Evolutionary conservation across 2,329 filamentous ascomycete genomes (phyloP).

Genomic region (Camillea tinctor): DNA sequence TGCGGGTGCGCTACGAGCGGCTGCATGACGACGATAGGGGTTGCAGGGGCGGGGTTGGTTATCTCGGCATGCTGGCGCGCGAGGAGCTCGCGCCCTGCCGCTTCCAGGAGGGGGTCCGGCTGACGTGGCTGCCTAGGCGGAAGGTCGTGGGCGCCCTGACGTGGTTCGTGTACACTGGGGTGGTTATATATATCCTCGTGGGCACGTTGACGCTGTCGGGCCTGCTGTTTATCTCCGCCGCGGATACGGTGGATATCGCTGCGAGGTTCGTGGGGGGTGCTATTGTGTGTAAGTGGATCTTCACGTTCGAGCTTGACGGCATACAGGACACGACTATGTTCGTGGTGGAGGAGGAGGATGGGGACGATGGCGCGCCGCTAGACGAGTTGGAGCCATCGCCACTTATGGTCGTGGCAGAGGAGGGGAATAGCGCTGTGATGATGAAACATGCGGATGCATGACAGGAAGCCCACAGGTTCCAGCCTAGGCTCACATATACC

Average conservation of each 20-base stretch:
- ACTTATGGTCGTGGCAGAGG: neutral
- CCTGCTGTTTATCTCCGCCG: neutral
- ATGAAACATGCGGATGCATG: too few species aligned
- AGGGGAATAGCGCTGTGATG: neutral
- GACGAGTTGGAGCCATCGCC: neutral
- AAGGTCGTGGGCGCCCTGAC: neutral
- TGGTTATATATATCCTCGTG: neutral
- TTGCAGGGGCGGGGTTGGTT: neutral
- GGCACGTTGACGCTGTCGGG: neutral
- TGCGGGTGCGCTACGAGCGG: neutral
- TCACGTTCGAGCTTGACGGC: neutral
- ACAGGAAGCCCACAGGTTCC: too few species aligned
- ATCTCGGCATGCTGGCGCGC: neutral
- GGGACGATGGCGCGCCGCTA: neutral
- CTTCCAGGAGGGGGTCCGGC: neutral
- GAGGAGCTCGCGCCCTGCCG: neutral
- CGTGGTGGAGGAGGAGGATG: neutral
- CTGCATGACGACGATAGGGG: neutral
- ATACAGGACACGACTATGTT: neutral
- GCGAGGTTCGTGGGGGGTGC: neutral
- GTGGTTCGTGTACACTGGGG: neutral
- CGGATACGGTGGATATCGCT: neutral
- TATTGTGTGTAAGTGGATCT: neutral
- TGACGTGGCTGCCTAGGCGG: neutral
- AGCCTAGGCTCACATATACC: too few species aligned